Percentiles rank a stretch among this genome's conserved stretches.
phyloP scores from a whole-genome alignment of 352 stramenopile species.

The Phytopythium kandeliae region DNA sequence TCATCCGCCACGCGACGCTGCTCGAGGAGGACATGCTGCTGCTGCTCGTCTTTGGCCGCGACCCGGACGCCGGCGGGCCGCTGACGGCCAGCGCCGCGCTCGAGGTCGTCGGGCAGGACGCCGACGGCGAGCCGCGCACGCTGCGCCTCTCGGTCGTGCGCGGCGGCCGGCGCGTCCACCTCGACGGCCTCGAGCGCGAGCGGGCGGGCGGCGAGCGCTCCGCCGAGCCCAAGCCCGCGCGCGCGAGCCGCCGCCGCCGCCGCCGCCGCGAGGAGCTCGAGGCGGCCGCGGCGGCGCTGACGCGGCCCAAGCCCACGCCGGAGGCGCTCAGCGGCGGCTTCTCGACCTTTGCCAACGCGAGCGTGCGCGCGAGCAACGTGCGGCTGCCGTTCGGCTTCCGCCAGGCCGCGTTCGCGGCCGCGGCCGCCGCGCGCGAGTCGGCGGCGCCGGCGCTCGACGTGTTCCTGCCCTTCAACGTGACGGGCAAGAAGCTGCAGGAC shows the following conservation, averaged over 20 bases:
- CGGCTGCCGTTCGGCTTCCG: slow-evolving; percentile 62
- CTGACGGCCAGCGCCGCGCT: slow-evolving; percentile 57
- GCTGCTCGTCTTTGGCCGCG: slow-evolving; percentile 73
- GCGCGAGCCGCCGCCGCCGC: background rate
- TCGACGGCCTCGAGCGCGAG: no score
- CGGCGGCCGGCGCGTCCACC: slow-evolving; percentile 35
- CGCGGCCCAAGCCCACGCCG: background rate
- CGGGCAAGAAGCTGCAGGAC: slow-evolving; percentile 47
- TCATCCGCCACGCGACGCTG: slow-evolving; percentile 68
- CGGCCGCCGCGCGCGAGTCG: background rate
- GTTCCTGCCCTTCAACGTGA: slow-evolving; percentile 66
- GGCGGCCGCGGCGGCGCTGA: background rate
- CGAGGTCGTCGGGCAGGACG: slow-evolving; percentile 36
- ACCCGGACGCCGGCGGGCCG: slow-evolving; percentile 36
- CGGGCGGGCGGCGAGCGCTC: no score
- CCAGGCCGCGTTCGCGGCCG: slow-evolving; percentile 37
- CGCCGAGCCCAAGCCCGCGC: no score
- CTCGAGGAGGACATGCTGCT: slow-evolving; percentile 74
- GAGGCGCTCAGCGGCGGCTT: slow-evolving; percentile 25
- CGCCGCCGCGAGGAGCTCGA: background rate
- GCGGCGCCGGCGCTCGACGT: slow-evolving; percentile 32
- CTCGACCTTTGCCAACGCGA: slow-evolving; percentile 62
- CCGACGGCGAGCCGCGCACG: slow-evolving; percentile 25
- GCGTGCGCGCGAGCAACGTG: slow-evolving; percentile 47
- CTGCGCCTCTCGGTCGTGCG: slow-evolving; percentile 50